Percentiles rank a stretch among this genome's conserved stretches.
These are phyloP conservation scores for Pseudogymnoascus sp. DNA, from an alignment of 2,329 filamentous ascomycete genomes.

Conservation along the genomic window DNA sequence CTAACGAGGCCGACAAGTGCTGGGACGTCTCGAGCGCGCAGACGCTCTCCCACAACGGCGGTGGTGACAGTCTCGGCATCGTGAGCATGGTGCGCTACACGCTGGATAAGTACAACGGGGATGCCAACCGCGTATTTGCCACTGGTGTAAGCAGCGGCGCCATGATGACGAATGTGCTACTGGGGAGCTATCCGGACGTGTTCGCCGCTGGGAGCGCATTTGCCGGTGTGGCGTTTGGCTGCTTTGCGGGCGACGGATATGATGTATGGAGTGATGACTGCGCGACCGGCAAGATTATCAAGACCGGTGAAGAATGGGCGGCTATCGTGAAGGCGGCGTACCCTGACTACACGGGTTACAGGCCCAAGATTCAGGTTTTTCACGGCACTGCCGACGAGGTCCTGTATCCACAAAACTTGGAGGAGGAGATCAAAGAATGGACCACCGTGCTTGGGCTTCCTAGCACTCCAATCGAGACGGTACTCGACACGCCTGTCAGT, in stretches of 20 bases:
- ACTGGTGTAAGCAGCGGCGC: slow-evolving; percentile 41
- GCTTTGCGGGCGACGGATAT: slow-evolving; percentile 26
- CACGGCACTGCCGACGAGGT: slow-evolving; percentile 30
- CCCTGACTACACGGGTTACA: slow-evolving; percentile 27
- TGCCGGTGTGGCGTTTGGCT: slow-evolving; percentile 37
- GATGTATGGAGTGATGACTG: slow-evolving; percentile 33
- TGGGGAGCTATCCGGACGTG: slow-evolving; percentile 39
- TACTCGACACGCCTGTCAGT: not conserved
- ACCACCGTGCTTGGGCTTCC: slow-evolving; percentile 32
- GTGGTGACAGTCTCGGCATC: slow-evolving; percentile 47
- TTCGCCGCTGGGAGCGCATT: slow-evolving; percentile 38
- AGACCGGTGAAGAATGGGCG: slow-evolving; percentile 39
- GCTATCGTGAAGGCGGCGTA: slow-evolving; percentile 33
- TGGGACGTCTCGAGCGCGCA: slow-evolving; percentile 46
- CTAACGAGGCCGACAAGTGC: slow-evolving; percentile 40
- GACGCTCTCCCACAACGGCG: slow-evolving; percentile 47
- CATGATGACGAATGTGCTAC: slow-evolving; percentile 45
- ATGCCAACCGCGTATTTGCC: slow-evolving; percentile 43
- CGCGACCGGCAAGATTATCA: slow-evolving; percentile 34
- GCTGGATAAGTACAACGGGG: slow-evolving; percentile 42
- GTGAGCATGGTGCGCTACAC: slow-evolving; percentile 51
- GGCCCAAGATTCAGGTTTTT: slow-evolving; percentile 32
- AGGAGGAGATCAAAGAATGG: slow-evolving; percentile 37
- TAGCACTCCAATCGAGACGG: not conserved
- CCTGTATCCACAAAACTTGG: slow-evolving; percentile 30